Evolutionary conservation across 108 stramenopile genomes (phyloP).

Genomic region (Aurantiochytrium sp.): DNA sequence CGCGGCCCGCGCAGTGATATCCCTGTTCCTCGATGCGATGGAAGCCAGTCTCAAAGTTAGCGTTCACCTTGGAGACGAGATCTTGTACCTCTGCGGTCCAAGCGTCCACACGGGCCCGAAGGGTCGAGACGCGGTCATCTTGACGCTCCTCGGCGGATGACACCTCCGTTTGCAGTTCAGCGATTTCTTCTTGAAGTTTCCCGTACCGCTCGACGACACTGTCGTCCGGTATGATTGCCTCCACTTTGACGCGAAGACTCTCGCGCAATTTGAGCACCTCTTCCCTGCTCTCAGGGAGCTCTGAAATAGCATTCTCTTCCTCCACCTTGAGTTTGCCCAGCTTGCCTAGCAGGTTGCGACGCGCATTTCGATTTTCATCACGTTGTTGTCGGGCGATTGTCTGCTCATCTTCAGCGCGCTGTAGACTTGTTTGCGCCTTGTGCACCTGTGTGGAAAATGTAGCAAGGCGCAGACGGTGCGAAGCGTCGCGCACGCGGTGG

Average conservation of each 20-base stretch:
- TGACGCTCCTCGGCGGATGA: slow-evolving; percentile 47
- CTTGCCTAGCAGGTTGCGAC: too few species aligned
- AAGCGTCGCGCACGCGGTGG: not conserved
- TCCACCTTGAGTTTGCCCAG: too few species aligned
- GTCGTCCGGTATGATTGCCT: slow-evolving; percentile 53
- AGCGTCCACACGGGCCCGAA: not conserved
- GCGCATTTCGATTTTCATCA: too few species aligned
- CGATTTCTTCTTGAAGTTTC: slow-evolving; percentile 52
- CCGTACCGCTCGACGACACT: slow-evolving; percentile 60
- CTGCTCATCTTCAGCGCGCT: not conserved
- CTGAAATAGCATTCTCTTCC: not conserved
- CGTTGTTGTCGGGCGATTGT: too few species aligned
- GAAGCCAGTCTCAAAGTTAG: slow-evolving; percentile 46
- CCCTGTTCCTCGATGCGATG: slow-evolving; percentile 52
- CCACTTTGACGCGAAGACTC: slow-evolving; percentile 52
- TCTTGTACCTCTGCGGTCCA: slow-evolving; percentile 44
- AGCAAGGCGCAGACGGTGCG: not conserved
- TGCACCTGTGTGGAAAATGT: not conserved
- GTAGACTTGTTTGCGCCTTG: not conserved
- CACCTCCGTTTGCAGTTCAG: slow-evolving; percentile 26
- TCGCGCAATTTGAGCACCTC: slow-evolving; percentile 55
- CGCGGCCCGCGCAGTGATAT: slow-evolving; percentile 53
- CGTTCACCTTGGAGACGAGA: slow-evolving; percentile 49
- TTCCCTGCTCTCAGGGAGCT: slow-evolving; percentile 17
- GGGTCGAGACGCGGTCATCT: slow-evolving; percentile 24